Percentiles rank a stretch among this genome's conserved stretches.
These are phyloP conservation scores for Cladosporium sp. DNA, from an alignment of 2,329 filamentous ascomycete species.

Conservation along the genomic window DNA sequence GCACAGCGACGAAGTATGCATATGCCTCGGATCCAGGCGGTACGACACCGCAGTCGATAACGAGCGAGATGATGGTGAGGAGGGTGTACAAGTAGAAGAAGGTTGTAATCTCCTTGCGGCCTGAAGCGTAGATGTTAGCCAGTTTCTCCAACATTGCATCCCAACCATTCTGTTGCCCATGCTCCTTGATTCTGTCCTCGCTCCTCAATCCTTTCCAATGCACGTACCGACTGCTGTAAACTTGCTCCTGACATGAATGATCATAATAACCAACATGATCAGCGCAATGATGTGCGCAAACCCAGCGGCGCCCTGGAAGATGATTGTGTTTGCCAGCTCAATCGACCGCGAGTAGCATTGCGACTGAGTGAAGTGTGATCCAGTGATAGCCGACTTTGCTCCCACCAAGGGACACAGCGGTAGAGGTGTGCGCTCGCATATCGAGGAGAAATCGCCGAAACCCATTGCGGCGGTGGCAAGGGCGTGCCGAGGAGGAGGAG, in stretches of 20 bases:
- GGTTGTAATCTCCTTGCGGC: constrained; percentile 72
- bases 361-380: constrained; percentile 72
- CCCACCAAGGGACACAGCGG: constrained; percentile 88
- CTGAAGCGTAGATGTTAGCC: constrained; percentile 40
- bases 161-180: not conserved
- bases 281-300: constrained; percentile 91
- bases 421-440: constrained; percentile 83
- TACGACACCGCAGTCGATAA: constrained; percentile 90
- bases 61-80: constrained; percentile 82
- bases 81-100: constrained; percentile 98
- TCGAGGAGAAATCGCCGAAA: constrained; percentile 85
- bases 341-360: constrained; percentile 93
- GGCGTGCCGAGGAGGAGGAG: not conserved
- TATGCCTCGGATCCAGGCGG: constrained; percentile 79
- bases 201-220: constrained; percentile 5
- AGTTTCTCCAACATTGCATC: not conserved
- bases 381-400: constrained; percentile 67
- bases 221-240: constrained; percentile 92
- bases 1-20: constrained; percentile 87
- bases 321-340: constrained; percentile 96
- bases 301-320: constrained; percentile 89
- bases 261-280: constrained; percentile 94
- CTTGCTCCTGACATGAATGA: constrained; percentile 93
- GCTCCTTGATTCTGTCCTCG: not conserved
- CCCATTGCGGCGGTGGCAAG: constrained; percentile 61